These are phyloP conservation scores for Heliosperma pusillum DNA, from an alignment of 148 eudicot species.

Conservation along the genomic window DNA sequence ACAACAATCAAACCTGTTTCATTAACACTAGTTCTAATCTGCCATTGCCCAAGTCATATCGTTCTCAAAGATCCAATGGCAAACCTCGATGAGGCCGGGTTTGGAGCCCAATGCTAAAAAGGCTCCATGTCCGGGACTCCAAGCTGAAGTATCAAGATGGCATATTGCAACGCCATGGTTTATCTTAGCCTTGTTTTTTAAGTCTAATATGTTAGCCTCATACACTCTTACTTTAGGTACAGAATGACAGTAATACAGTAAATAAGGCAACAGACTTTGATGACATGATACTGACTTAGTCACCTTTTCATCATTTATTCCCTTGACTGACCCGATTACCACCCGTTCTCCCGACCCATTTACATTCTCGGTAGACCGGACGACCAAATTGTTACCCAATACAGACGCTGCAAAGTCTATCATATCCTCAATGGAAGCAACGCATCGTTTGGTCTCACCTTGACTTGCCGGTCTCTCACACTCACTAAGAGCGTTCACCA, in stretches of 20 bases:
- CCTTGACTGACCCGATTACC: conserved; percentile 62
- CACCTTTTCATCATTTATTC: conserved; percentile 65
- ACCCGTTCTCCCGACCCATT: conserved; percentile 53
- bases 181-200: conserved; percentile 43
- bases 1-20: background rate
- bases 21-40: conserved; percentile 22
- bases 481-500: conserved; percentile 50
- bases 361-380: conserved; percentile 54
- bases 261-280: conserved; percentile 81
- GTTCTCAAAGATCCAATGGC: conserved; percentile 94
- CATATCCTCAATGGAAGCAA: conserved; percentile 80
- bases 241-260: conserved; percentile 88
- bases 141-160: conserved; percentile 77
- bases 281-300: conserved; percentile 90
- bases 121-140: conserved; percentile 82
- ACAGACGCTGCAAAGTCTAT: conserved; percentile 66
- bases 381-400: conserved; percentile 54
- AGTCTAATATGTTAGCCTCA: conserved; percentile 63
- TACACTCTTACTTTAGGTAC: conserved; percentile 88
- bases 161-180: conserved; percentile 79
- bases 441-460: conserved; percentile 79
- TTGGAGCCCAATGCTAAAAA: conserved; percentile 62
- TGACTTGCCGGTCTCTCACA: conserved; percentile 68
- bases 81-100: conserved; percentile 86
- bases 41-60: conserved; percentile 78